Conservation (phyloP, 805 yeast genomes). For the Saccharomycopsis sp. region DNA sequence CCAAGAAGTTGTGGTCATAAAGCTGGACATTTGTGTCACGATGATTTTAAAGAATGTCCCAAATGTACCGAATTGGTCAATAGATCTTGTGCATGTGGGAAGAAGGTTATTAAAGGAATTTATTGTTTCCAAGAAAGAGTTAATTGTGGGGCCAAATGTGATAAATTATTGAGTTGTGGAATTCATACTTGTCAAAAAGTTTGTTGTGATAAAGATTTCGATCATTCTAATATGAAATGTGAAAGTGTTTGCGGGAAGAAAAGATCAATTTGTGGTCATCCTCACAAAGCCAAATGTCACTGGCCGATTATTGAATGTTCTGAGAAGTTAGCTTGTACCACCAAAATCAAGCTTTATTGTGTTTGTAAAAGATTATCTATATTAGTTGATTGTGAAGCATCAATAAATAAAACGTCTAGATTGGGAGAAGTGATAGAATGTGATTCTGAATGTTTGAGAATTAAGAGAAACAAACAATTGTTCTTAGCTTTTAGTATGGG, state of each 20-base stretch:
- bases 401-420: conserved; percentile 19
- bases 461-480: conserved; percentile 49
- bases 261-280: conserved; percentile 53
- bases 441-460: conserved; percentile 57
- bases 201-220: conserved; percentile 46
- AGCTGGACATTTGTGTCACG: conserved; percentile 69
- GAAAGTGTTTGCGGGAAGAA: conserved; percentile 44
- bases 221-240: conserved; percentile 47
- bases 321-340: conserved; percentile 42
- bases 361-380: conserved; percentile 49
- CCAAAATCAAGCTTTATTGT: conserved; percentile 42
- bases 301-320: conserved; percentile 35
- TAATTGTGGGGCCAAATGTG: conserved; percentile 62
- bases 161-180: conserved; percentile 36
- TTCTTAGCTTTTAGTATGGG: conserved; percentile 48
- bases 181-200: conserved; percentile 39
- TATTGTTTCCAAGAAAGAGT: conserved; percentile 60
- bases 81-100: conserved; percentile 55
- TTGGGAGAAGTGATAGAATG: conserved; percentile 37
- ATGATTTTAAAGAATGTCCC: conserved; percentile 52
- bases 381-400: conserved; percentile 46
- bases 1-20: conserved; percentile 59
- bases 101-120: conserved; percentile 43
- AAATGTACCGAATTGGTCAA: conserved; percentile 57
- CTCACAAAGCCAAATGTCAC: conserved; percentile 58